Base-by-base conservation (phyloP, 306 rosid species). In the Cicer yamashitae region DNA sequence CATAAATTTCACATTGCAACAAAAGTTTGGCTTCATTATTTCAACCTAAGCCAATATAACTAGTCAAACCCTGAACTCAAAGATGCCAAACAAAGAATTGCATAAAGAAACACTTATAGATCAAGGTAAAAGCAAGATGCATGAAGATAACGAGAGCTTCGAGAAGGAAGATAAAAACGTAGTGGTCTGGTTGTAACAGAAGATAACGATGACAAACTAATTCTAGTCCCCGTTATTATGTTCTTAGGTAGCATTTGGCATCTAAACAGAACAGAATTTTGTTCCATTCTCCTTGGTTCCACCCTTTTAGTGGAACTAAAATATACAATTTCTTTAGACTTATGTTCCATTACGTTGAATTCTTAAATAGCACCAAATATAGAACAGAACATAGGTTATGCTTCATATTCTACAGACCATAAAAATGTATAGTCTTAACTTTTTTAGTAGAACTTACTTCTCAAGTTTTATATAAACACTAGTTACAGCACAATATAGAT, bases 401-500 rank as follows among this genome's bases (percentile, higher is more conserved):
- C 61, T 74, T 47, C 68, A 74, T 67, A 41, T 41, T 77, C 70
- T 80, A 46, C 20, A 38, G 11, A 56, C 39, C 5, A 77, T 64
- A 58, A 50, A 66, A 18, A 67, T 71, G 52, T 7, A 71, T 2
- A 78, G 56, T 40, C 30, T 60, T 38, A 61, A 62, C 5, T 38
- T 77, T 54, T 56, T 20, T 11, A 73, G 12, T 10, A 71, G 12
- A 81, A 84, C 98, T 86, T 88, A 94, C 98, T 87, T 94, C 84
- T 94, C 93, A 74, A 89, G 87, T 84, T 91, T 91, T 73, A 94
- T 71, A 75, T 87, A 88, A 62, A 86, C 88, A 75, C 79, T 84
- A 38, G 96, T 80, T 10, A 88, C 92, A 78, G 87, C 97, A 69
- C 96, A 91, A 79, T 94, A 94, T 14, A 94, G 79, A 84, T 94